phyloP scores from a whole-genome alignment of 2,329 filamentous ascomycete species.

The Fonsecaea monophora region DNA sequence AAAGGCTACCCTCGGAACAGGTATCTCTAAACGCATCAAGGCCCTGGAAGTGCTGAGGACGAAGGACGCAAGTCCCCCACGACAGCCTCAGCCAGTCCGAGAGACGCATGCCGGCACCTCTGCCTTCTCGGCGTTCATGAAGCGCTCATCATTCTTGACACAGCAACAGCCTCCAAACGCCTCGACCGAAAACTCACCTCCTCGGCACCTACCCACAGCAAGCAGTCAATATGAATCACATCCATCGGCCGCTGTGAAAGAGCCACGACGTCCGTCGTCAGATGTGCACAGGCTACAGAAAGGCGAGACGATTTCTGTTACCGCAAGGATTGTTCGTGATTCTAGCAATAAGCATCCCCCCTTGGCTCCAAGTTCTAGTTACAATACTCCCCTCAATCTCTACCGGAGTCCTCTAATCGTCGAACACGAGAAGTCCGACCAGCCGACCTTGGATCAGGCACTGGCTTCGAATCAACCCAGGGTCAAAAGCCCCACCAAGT shows the following conservation, averaged over 20 bases:
- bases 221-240: slow-evolving; percentile 20
- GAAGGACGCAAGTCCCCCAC: slow-evolving; percentile 40
- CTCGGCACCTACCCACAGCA: slow-evolving; percentile 27
- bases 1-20: slow-evolving; percentile 83
- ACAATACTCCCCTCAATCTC: slow-evolving; percentile 49
- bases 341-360: slow-evolving; percentile 39
- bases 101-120: slow-evolving; percentile 40
- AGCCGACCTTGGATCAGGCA: slow-evolving; percentile 35
- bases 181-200: slow-evolving; percentile 40
- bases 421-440: slow-evolving; percentile 65
- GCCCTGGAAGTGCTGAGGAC: slow-evolving; percentile 77
- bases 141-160: slow-evolving; percentile 42
- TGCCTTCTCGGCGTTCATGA: slow-evolving; percentile 42
- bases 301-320: slow-evolving; percentile 82
- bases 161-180: slow-evolving; percentile 42
- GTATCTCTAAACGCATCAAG: slow-evolving; percentile 93
- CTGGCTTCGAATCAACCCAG: slow-evolving; percentile 32
- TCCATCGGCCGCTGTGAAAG: slow-evolving; percentile 7
- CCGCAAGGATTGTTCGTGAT: slow-evolving; percentile 78
- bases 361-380: slow-evolving; percentile 33
- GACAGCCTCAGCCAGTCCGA: slow-evolving; percentile 41
- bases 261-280: slow-evolving; percentile 16
- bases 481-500: slow-evolving; percentile 36
- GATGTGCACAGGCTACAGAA: slow-evolving; percentile 34
- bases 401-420: slow-evolving; percentile 67